phyloP scores from a whole-genome alignment of 2,329 filamentous ascomycete species.

The Colletotrichum spinosum region DNA sequence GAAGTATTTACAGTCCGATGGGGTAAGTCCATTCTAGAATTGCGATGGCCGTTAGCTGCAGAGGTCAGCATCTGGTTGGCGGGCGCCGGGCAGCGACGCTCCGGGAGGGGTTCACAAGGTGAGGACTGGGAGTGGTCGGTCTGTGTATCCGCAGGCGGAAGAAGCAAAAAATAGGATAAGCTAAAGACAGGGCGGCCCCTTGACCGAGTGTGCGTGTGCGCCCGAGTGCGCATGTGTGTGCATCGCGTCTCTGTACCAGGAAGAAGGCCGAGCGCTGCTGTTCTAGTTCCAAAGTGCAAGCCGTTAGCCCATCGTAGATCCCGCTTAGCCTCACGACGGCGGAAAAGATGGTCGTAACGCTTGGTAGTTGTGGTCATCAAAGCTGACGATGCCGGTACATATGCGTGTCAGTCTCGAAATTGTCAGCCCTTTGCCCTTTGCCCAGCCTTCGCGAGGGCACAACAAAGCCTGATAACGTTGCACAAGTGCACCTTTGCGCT shows the following conservation, averaged over 20 bases:
- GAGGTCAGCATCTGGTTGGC: slow-evolving; percentile 22
- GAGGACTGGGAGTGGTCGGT: background rate
- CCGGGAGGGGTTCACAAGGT: slow-evolving; percentile 7
- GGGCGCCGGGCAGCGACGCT: slow-evolving; percentile 6
- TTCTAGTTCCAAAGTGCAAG: slow-evolving; percentile 30
- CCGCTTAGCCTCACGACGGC: slow-evolving; percentile 24
- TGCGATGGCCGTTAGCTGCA: slow-evolving; percentile 30
- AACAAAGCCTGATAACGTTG: background rate
- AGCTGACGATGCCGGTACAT: slow-evolving; percentile 23
- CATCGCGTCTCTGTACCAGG: background rate
- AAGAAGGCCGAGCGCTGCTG: slow-evolving; percentile 35
- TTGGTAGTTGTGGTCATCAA: slow-evolving; percentile 25
- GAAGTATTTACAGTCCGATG: slow-evolving; percentile 28
- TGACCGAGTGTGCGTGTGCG: background rate
- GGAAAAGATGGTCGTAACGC: slow-evolving; percentile 17
- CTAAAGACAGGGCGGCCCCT: slow-evolving; percentile 32
- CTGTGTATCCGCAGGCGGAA: slow-evolving; percentile 10
- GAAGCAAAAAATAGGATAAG: slow-evolving; percentile 18
- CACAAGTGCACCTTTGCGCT: too few species aligned
- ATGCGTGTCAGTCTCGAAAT: slow-evolving; percentile 16
- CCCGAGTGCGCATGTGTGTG: too few species aligned
- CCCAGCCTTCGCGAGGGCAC: background rate
- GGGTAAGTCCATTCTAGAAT: slow-evolving; percentile 37
- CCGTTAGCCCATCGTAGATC: slow-evolving; percentile 35
- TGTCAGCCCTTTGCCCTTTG: background rate